Evolutionary conservation across 148 eudicot species (phyloP).

Genomic region (Simmondsia chinensis): DNA sequence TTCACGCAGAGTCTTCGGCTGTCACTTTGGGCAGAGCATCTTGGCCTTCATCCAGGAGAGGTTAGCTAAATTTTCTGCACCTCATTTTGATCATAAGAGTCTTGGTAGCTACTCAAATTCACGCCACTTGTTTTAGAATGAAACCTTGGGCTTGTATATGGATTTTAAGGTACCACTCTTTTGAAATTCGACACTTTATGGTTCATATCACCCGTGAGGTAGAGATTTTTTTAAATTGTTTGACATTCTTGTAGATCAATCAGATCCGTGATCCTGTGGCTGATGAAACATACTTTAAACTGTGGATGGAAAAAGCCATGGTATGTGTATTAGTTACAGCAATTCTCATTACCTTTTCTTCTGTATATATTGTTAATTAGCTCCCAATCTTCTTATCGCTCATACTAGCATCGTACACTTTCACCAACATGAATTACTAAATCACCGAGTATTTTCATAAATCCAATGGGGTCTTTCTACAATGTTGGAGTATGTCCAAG

Average conservation of each 20-base stretch:
- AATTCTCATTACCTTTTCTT: not conserved
- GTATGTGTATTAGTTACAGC: conserved; percentile 21
- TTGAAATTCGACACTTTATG: not conserved
- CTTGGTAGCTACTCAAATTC: too few species aligned
- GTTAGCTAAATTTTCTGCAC: conserved; percentile 23
- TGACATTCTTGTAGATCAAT: conserved; percentile 35
- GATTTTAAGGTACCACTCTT: too few species aligned
- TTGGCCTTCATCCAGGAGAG: conserved; percentile 64
- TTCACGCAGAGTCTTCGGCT: conserved; percentile 66
- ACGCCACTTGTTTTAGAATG: too few species aligned
- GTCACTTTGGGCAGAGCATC: conserved; percentile 95
- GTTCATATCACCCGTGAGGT: not conserved
- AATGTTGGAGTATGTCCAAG: not conserved
- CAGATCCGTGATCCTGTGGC: conserved; percentile 70
- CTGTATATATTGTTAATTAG: not conserved
- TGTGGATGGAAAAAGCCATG: conserved; percentile 80
- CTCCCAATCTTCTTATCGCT: not conserved
- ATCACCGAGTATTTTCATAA: too few species aligned
- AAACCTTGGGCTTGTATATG: too few species aligned
- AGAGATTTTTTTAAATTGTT: not conserved
- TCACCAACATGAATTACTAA: too few species aligned
- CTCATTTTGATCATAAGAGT: too few species aligned
- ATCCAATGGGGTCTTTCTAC: not conserved
- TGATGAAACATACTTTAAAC: conserved; percentile 47
- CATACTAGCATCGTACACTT: too few species aligned